Evolutionary conservation across 768 basidiomycete species (phyloP).

Genomic region (Pulveroboletus sp.): DNA sequence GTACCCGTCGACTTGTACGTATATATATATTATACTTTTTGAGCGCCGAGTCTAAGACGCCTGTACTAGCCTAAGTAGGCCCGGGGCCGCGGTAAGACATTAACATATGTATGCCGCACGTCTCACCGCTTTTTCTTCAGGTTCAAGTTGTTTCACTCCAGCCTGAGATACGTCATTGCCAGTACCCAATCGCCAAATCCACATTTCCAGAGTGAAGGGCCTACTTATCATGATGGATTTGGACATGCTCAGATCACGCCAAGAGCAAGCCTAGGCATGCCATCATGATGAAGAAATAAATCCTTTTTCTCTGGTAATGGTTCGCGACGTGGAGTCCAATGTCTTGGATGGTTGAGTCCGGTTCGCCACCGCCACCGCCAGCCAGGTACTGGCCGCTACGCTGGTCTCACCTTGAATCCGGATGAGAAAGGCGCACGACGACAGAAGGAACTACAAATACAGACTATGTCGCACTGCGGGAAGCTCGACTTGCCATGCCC

Average conservation of each 20-base stretch:
- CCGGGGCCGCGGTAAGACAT: slow-evolving; percentile 4
- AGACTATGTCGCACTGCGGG: background rate
- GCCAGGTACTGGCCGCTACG: background rate
- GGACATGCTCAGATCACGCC: no score
- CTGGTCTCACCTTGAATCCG: slow-evolving; percentile 18
- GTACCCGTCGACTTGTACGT: background rate
- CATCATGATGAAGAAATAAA: no score
- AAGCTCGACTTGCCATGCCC: slow-evolving; percentile 11
- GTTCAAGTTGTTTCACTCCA: background rate
- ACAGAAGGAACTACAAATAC: slow-evolving; percentile 15
- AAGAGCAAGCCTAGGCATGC: no score
- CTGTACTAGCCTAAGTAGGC: no score
- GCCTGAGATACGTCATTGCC: background rate
- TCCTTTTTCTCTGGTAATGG: no score
- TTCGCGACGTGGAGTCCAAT: background rate
- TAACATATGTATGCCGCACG: no score
- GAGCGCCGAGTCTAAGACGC: slow-evolving; percentile 1
- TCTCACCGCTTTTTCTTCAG: no score
- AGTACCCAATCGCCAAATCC: background rate
- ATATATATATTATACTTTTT: background rate
- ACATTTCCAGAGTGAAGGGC: no score
- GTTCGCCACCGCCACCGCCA: slow-evolving; percentile 5
- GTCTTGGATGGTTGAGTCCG: slow-evolving; percentile 2
- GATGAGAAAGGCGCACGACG: background rate
- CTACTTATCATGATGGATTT: no score